A percentile compares a stretch with the other conserved stretches of the same genome.
These are phyloP conservation scores for Kockiozyma suomiensis DNA, from an alignment of 805 yeast species.

Conservation along the genomic window DNA sequence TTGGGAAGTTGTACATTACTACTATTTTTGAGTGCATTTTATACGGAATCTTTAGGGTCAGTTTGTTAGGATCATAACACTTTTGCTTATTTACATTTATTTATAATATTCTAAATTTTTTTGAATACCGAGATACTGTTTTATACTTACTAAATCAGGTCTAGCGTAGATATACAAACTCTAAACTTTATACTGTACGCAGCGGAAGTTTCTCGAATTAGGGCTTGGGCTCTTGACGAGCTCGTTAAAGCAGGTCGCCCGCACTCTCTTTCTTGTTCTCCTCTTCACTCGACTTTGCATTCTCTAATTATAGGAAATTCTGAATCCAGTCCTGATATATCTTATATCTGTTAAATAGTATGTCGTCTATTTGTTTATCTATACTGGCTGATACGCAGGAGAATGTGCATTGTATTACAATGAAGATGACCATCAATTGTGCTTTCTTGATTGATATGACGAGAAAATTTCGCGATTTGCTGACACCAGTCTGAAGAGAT, in stretches of 20 bases:
- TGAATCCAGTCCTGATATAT: no score
- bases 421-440: background rate
- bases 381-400: no score
- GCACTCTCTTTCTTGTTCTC: background rate
- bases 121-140: background rate
- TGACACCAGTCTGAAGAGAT: slow-evolving; percentile 35
- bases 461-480: slow-evolving; percentile 29
- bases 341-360: no score
- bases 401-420: background rate
- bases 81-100: background rate
- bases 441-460: slow-evolving; percentile 17
- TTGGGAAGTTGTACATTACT: background rate
- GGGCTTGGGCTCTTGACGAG: background rate
- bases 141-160: background rate
- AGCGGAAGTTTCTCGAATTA: slow-evolving; percentile 10
- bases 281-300: background rate
- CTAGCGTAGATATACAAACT: no score
- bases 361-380: no score
- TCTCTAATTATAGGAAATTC: no score
- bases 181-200: background rate
- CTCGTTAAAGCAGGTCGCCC: background rate
- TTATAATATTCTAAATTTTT: background rate
- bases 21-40: background rate
- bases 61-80: background rate
- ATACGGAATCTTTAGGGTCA: background rate